Conservation (phyloP, 257 asterid genomes). For the Catharanthus roseus region DNA sequence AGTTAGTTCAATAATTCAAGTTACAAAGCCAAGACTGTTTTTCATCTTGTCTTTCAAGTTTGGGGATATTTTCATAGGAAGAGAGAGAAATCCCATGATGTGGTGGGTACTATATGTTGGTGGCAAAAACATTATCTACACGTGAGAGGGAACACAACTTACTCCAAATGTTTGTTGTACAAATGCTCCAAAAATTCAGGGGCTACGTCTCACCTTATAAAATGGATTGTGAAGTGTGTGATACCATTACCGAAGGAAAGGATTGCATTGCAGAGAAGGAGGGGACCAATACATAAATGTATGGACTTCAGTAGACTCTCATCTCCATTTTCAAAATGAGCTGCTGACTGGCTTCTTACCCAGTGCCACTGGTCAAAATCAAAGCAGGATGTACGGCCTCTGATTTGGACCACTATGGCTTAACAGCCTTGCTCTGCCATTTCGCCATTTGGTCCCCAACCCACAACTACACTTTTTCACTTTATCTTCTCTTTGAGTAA, state of each 20-base stretch:
- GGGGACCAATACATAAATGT: background rate
- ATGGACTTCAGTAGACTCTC: background rate
- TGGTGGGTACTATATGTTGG: background rate
- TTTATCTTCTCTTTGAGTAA: no score
- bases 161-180: background rate
- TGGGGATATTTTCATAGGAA: background rate
- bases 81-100: background rate
- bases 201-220: background rate
- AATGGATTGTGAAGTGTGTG: no score
- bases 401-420: slow-evolving; percentile 9
- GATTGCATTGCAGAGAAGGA: no score
- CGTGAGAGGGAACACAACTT: no score
- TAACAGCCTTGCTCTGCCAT: background rate
- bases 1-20: no score
- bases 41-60: no score
- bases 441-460: background rate
- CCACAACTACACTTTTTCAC: background rate
- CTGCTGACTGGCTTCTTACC: background rate
- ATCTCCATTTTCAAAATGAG: background rate
- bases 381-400: background rate
- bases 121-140: background rate
- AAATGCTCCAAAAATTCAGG: background rate
- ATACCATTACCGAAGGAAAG: no score
- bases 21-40: no score
- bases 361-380: background rate